Conservation (phyloP, 2,329 filamentous ascomycete species). For the Pseudogymnoascus sp. region DNA sequence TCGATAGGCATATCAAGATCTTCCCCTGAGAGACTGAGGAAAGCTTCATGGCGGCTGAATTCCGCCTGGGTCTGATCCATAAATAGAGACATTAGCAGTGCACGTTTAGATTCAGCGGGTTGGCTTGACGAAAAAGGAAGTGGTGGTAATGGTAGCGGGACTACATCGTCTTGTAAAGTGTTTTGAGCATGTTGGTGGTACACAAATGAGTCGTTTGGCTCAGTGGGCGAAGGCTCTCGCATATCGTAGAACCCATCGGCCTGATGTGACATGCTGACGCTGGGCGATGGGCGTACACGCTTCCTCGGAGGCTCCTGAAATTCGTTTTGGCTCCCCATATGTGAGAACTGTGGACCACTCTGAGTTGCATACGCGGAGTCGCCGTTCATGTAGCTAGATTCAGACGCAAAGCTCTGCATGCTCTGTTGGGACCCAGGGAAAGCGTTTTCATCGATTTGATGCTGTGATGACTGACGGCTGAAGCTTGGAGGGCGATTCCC, state of each 20-base stretch:
- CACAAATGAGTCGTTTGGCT: constrained; percentile 71
- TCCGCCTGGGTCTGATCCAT: constrained; percentile 65
- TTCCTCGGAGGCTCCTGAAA: constrained; percentile 73
- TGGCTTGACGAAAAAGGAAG: constrained; percentile 52
- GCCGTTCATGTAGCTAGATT: constrained; percentile 57
- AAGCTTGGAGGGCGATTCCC: constrained; percentile 61
- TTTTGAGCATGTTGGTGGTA: constrained; percentile 44
- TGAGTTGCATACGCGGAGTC: constrained; percentile 64
- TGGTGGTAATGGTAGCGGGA: constrained; percentile 54
- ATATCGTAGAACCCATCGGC: constrained; percentile 40
- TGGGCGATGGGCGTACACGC: constrained; percentile 52
- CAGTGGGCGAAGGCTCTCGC: constrained; percentile 62
- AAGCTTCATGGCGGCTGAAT: constrained; percentile 64
- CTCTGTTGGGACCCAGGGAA: constrained; percentile 76
- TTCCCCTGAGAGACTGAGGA: constrained; percentile 63
- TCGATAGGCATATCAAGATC: constrained; percentile 94
- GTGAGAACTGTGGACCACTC: constrained; percentile 28
- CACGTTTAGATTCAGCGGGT: constrained; percentile 70
- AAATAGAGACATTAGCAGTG: constrained; percentile 73
- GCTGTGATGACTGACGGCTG: constrained; percentile 62
- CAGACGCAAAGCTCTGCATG: constrained; percentile 60
- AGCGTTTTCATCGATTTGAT: constrained; percentile 47
- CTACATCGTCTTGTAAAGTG: constrained; percentile 40
- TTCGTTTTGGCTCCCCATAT: constrained; percentile 34
- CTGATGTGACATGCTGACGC: constrained; percentile 37